These are phyloP conservation scores for Leccinum longicurvipes DNA, from an alignment of 768 basidiomycete genomes.

Conservation along the genomic window DNA sequence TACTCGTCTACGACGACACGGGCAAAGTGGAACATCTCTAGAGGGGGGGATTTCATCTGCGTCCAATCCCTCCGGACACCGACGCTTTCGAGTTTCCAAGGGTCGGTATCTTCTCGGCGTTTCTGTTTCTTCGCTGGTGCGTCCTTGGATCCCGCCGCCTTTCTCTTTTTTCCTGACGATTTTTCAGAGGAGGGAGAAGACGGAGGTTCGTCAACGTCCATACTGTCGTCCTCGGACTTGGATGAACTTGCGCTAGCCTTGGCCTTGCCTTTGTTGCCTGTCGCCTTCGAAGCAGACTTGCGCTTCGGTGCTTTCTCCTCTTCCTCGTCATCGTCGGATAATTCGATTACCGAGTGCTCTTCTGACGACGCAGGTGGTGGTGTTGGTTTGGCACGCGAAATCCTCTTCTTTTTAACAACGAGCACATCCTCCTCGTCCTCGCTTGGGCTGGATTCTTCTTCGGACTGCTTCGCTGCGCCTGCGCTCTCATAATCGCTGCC, in stretches of 20 bases:
- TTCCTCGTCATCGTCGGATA: slow-evolving; percentile 25
- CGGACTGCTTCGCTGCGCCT: slow-evolving; percentile 37
- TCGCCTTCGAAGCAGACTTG: slow-evolving; percentile 23
- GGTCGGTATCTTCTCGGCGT: slow-evolving; percentile 61
- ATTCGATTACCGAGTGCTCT: slow-evolving; percentile 23
- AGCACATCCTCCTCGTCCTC: slow-evolving; percentile 25
- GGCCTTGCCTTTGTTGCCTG: slow-evolving; percentile 18
- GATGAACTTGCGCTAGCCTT: slow-evolving; percentile 27
- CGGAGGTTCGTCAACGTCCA: slow-evolving; percentile 56
- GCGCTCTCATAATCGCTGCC: slow-evolving; percentile 33
- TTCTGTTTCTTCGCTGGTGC: slow-evolving; percentile 54
- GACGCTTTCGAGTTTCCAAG: slow-evolving; percentile 69
- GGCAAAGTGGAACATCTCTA: slow-evolving; percentile 91
- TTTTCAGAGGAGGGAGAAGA: slow-evolving; percentile 34
- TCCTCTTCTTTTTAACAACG: slow-evolving; percentile 21
- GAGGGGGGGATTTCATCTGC: slow-evolving; percentile 74
- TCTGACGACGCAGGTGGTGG: slow-evolving; percentile 33
- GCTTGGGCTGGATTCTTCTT: slow-evolving; percentile 24
- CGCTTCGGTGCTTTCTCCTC: slow-evolving; percentile 33
- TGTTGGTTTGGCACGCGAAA: slow-evolving; percentile 20
- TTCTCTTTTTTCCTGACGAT: slow-evolving; percentile 44
- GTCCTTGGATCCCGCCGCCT: slow-evolving; percentile 32
- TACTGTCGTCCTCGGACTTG: slow-evolving; percentile 41
- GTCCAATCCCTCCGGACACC: slow-evolving; percentile 72
- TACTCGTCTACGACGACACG: slow-evolving; percentile 93